These are phyloP conservation scores for Adansonia gregorii DNA, from an alignment of 441 rosid genomes.

Conservation along the genomic window DNA sequence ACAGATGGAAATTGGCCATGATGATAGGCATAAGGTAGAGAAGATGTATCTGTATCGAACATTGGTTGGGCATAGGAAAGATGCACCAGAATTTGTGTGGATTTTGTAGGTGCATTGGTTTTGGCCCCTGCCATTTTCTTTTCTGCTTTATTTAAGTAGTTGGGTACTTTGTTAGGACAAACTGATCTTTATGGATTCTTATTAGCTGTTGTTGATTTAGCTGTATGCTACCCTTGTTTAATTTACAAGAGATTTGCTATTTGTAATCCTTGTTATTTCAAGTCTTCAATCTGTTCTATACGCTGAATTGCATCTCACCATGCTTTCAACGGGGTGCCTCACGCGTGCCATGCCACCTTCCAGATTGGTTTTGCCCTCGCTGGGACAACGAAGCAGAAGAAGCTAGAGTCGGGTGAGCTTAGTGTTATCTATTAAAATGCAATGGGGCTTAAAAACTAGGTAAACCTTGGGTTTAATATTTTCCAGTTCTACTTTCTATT, in stretches of 20 bases:
- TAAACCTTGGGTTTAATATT: too few species aligned
- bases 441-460: too few species aligned
- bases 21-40: conserved; percentile 63
- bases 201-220: conserved; percentile 36
- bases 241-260: conserved; percentile 36
- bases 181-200: conserved; percentile 39
- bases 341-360: too few species aligned
- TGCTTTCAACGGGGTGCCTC: too few species aligned
- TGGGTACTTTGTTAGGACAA: conserved; percentile 38
- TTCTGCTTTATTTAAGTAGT: conserved; percentile 24
- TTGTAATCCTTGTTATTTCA: conserved; percentile 35
- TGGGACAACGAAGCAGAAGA: too few species aligned
- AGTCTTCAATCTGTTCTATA: not conserved
- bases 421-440: too few species aligned
- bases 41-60: conserved; percentile 87
- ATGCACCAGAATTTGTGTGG: conserved; percentile 76
- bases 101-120: conserved; percentile 49
- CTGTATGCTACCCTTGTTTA: conserved; percentile 30
- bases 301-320: too few species aligned
- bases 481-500: too few species aligned
- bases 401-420: too few species aligned
- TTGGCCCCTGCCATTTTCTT: not conserved
- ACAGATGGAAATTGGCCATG: conserved; percentile 37
- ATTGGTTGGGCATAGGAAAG: conserved; percentile 69
- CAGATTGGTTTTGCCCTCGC: too few species aligned